Evolutionary conservation across 2,329 filamentous ascomycete species (phyloP).

Genomic region (Aotearoamyces nothofagi): DNA sequence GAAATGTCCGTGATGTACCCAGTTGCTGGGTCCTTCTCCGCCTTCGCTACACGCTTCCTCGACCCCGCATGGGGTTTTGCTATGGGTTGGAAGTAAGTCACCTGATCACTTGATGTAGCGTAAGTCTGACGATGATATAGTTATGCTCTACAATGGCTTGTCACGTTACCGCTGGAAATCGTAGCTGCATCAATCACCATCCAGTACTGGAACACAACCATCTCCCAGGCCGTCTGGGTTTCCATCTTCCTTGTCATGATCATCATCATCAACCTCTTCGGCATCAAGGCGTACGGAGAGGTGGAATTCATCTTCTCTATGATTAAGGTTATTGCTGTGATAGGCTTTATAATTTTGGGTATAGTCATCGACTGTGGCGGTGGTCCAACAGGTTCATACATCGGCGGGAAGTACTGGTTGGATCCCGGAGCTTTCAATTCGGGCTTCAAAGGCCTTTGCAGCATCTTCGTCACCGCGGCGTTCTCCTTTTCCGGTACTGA

Average conservation of each 20-base stretch:
- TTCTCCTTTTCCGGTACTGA: constrained; percentile 45
- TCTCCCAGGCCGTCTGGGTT: constrained; percentile 31
- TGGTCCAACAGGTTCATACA: constrained; percentile 32
- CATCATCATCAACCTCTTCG: constrained; percentile 50
- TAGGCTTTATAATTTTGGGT: constrained; percentile 58
- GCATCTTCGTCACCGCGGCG: constrained; percentile 45
- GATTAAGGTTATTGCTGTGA: constrained; percentile 57
- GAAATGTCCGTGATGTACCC: constrained; percentile 81
- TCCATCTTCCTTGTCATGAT: constrained; percentile 55
- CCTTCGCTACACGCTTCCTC: constrained; percentile 80
- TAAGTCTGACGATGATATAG: background rate
- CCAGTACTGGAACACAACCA: constrained; percentile 50
- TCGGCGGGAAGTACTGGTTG: constrained; percentile 32
- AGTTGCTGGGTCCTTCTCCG: constrained; percentile 75
- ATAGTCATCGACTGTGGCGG: constrained; percentile 44
- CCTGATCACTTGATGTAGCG: constrained; percentile 32
- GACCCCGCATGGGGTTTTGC: constrained; percentile 54
- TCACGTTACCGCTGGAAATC: constrained; percentile 67
- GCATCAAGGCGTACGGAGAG: constrained; percentile 55
- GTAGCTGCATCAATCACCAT: constrained; percentile 72
- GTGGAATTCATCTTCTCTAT: constrained; percentile 64
- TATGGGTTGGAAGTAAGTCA: constrained; percentile 50
- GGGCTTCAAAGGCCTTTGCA: constrained; percentile 40
- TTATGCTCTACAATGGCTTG: constrained; percentile 72
- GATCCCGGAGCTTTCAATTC: constrained; percentile 28